These are phyloP conservation scores for Nakazawaea wyomingensis DNA, from an alignment of 805 yeast species.

Conservation along the genomic window DNA sequence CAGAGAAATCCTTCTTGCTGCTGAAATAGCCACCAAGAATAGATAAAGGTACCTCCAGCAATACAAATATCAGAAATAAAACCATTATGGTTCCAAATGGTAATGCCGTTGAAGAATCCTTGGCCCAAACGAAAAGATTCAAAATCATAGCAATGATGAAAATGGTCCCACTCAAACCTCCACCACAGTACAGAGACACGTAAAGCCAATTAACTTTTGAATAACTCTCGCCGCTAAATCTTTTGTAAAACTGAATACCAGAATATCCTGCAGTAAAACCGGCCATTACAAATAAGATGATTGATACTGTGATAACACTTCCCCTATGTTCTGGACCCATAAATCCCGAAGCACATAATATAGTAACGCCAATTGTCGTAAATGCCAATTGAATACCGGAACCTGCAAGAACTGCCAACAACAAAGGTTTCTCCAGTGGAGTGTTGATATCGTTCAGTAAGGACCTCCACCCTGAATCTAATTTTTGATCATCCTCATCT, in stretches of 20 bases:
- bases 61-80: constrained; percentile 51
- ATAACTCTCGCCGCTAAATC: constrained; percentile 40
- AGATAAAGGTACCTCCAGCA: constrained; percentile 72
- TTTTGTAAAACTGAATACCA: constrained; percentile 58
- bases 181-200: constrained; percentile 43
- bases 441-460: constrained; percentile 49
- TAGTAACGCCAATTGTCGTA: constrained; percentile 56
- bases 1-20: constrained; percentile 17
- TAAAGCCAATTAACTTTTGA: constrained; percentile 29
- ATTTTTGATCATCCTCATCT: constrained; percentile 12
- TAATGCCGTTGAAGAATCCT: constrained; percentile 67
- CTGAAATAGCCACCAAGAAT: constrained; percentile 59
- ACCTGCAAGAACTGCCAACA: constrained; percentile 56
- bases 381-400: constrained; percentile 72
- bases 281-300: constrained; percentile 57
- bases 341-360: constrained; percentile 51
- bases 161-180: constrained; percentile 40
- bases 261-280: constrained; percentile 73
- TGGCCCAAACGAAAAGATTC: constrained; percentile 71
- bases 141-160: constrained; percentile 47
- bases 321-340: constrained; percentile 65
- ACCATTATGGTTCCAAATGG: constrained; percentile 73
- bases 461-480: constrained; percentile 45
- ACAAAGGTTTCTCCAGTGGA: constrained; percentile 41
- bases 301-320: constrained; percentile 56